phyloP scores from a whole-genome alignment of 257 asterid species.

The Solanum sparsipilum region DNA sequence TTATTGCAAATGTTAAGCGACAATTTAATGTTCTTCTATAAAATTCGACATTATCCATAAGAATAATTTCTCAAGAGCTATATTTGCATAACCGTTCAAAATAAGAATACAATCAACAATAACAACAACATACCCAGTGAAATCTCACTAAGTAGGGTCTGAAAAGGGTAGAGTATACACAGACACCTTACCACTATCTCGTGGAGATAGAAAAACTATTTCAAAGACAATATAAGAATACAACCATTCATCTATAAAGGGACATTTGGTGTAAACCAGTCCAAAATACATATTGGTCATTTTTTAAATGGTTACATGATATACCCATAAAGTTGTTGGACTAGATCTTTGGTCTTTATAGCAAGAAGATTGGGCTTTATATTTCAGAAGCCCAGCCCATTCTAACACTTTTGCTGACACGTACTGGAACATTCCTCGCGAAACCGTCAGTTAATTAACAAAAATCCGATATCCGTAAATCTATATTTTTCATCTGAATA shows the following conservation, averaged over 20 bases:
- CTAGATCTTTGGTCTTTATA: neutral
- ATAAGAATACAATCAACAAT: neutral
- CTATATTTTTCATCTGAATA: neutral
- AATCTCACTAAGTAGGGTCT: neutral
- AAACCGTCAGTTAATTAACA: neutral
- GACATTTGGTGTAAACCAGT: no score
- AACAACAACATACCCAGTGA: no score
- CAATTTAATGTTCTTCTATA: no score
- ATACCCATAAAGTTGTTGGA: neutral
- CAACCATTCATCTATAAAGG: neutral
- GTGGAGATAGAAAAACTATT: neutral
- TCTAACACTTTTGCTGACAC: neutral
- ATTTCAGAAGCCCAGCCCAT: neutral
- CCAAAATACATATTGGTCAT: neutral
- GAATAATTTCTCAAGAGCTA: neutral
- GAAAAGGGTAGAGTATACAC: neutral
- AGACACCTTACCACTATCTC: accelerated
- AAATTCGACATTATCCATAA: no score
- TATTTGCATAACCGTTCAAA: neutral
- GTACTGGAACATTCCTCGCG: neutral
- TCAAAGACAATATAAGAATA: neutral
- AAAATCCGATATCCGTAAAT: neutral
- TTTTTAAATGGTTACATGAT: neutral
- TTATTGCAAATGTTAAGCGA: no score
- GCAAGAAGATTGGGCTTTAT: neutral